Evolutionary conservation across 768 basidiomycete genomes (phyloP).

Genomic region (Albatrellus ellisii): DNA sequence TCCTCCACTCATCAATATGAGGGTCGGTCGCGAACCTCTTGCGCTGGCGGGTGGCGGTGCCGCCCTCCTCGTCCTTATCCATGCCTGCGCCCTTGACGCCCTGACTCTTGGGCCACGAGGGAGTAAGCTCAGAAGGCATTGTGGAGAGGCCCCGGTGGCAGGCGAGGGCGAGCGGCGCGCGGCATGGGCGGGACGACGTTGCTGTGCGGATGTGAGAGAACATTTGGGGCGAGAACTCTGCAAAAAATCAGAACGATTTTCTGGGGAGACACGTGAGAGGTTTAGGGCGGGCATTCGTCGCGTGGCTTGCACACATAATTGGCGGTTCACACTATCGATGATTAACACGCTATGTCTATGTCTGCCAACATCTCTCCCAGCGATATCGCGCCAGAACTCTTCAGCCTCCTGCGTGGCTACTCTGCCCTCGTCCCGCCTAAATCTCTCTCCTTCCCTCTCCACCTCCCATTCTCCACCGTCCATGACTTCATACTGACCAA

Average conservation of each 20-base stretch:
- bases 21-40: background rate
- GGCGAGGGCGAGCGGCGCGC: background rate
- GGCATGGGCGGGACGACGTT: background rate
- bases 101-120: background rate
- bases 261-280: background rate
- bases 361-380: background rate
- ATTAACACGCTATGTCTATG: background rate
- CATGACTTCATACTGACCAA: conserved; percentile 42
- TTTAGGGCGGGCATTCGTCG: conserved; percentile 6
- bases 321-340: background rate
- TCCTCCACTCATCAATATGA: conserved; percentile 3
- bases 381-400: conserved; percentile 16
- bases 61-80: conserved; percentile 12
- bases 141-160: background rate
- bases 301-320: background rate
- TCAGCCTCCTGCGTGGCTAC: conserved; percentile 37
- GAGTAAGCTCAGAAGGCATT: background rate
- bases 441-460: conserved; percentile 26
- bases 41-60: background rate
- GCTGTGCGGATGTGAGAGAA: background rate
- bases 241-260: background rate
- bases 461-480: conserved; percentile 24
- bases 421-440: conserved; percentile 36
- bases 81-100: too few species aligned
- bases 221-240: background rate